Percentiles rank a stretch among this genome's conserved stretches.
Conservation (phyloP, 2,329 filamentous ascomycete genomes). For the Acarospora socialis region DNA sequence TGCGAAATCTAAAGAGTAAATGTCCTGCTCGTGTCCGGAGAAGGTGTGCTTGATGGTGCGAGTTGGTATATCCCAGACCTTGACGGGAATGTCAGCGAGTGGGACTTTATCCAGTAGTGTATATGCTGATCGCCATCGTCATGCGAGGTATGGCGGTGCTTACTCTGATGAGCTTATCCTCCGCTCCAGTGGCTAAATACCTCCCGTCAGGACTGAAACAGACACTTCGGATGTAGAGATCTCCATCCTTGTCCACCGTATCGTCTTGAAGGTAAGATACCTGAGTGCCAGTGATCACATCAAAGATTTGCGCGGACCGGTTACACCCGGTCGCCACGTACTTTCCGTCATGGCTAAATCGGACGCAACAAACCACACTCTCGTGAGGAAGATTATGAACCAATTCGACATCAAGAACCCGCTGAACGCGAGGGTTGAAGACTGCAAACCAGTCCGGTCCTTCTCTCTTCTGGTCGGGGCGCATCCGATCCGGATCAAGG, state of each 20-base stretch:
- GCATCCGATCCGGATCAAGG: conserved; percentile 72
- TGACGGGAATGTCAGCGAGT: conserved; percentile 7
- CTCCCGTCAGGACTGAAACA: conserved; percentile 96
- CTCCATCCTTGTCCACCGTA: conserved; percentile 70
- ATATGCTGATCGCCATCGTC: conserved; percentile 2
- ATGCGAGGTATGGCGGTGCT: conserved; percentile 23
- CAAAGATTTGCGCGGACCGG: conserved; percentile 97
- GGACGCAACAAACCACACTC: conserved; percentile 94
- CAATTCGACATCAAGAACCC: conserved; percentile 81
- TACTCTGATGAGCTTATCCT: conserved; percentile 93
- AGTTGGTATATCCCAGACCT: conserved; percentile 88
- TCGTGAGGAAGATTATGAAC: conserved; percentile 87
- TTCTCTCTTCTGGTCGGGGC: conserved; percentile 75
- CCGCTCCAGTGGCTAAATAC: conserved; percentile 86
- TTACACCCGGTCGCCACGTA: conserved; percentile 97
- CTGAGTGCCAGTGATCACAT: conserved; percentile 74
- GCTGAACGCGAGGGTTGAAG: conserved; percentile 84
- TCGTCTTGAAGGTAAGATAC: conserved; percentile 85
- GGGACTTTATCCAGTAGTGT: conserved; percentile 1
- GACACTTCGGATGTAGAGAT: conserved; percentile 93
- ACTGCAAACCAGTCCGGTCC: conserved; percentile 90
- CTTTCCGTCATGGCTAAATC: conserved; percentile 91
- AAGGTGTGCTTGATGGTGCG: conserved; percentile 85
- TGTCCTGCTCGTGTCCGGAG: conserved; percentile 94
- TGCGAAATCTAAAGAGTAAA: conserved; percentile 91